Evolutionary conservation across 1,284 basidiomycete genomes (phyloP).

Genomic region (Malassezia japonica): DNA sequence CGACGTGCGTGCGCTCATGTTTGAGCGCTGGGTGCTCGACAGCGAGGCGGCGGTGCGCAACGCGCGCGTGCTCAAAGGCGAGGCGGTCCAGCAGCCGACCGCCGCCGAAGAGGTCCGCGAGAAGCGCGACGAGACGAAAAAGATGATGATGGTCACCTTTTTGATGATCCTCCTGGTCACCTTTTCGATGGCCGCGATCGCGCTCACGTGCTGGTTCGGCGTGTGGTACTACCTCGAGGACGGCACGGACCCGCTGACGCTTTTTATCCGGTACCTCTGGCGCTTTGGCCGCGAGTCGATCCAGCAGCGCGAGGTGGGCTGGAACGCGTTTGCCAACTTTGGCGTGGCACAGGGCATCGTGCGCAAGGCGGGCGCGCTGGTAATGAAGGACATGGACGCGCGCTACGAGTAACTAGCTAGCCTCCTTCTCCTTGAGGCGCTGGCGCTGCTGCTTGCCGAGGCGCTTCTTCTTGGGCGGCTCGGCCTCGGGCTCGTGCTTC

Average conservation of each 20-base stretch:
- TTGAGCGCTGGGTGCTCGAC: conserved; percentile 25
- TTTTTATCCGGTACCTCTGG: background rate
- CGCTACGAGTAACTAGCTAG: background rate
- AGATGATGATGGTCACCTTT: conserved; percentile 31
- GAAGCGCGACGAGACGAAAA: conserved; percentile 4
- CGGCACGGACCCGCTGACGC: conserved; percentile 23
- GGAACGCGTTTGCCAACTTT: background rate
- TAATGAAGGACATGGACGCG: conserved; percentile 4
- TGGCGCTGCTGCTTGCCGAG: conserved; percentile 35
- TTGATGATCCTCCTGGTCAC: conserved; percentile 24
- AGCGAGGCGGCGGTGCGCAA: conserved; percentile 4
- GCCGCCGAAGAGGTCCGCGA: background rate
- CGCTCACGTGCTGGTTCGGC: conserved; percentile 25
- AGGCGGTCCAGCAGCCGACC: background rate
- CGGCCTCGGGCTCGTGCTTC: conserved; percentile 29
- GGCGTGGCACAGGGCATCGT: background rate
- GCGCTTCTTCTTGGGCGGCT: conserved; percentile 51
- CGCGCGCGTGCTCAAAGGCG: conserved; percentile 2
- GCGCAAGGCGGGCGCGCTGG: background rate
- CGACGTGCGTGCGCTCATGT: conserved; percentile 25
- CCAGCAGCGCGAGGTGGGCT: background rate
- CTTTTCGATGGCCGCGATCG: conserved; percentile 24
- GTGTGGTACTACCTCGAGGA: conserved; percentile 35
- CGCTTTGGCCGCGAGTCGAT: background rate
- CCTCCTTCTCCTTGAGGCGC: conserved; percentile 18